Evolutionary conservation across 2,329 filamentous ascomycete species (phyloP).

Genomic region (Epichloe uncinata): DNA sequence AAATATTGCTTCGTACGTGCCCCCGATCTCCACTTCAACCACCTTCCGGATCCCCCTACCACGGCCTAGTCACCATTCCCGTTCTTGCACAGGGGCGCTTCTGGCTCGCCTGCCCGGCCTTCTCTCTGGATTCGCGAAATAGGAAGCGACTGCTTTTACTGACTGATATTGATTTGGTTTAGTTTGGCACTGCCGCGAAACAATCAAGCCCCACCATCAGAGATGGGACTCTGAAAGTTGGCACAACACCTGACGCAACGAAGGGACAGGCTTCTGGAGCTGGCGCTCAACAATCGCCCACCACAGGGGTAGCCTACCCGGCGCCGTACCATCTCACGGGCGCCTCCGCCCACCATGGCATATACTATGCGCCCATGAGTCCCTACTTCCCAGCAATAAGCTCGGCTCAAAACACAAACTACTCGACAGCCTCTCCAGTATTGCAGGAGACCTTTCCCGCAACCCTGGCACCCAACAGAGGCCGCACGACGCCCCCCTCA

Average conservation of each 20-base stretch:
- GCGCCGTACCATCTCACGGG: slow-evolving; percentile 16
- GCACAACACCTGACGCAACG: slow-evolving; percentile 21
- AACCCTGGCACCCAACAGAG: not conserved
- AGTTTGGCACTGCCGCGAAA: slow-evolving; percentile 45
- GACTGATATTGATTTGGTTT: slow-evolving; percentile 18
- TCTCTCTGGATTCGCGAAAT: not conserved
- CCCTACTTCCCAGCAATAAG: slow-evolving; percentile 9
- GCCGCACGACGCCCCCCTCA: slow-evolving; percentile 29
- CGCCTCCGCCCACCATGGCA: slow-evolving; percentile 30
- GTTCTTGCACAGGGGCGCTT: not conserved
- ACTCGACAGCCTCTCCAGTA: slow-evolving; percentile 5
- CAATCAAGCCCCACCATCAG: slow-evolving; percentile 37
- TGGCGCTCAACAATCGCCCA: not conserved
- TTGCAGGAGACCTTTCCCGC: slow-evolving; percentile 3
- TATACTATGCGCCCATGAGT: slow-evolving; percentile 14
- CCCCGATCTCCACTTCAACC: slow-evolving; percentile 22
- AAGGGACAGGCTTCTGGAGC: not conserved
- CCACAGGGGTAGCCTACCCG: not conserved
- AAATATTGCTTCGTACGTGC: slow-evolving; percentile 99
- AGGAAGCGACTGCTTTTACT: slow-evolving; percentile 18
- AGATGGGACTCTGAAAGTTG: slow-evolving; percentile 31
- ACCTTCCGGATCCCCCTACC: slow-evolving; percentile 10
- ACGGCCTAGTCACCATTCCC: slow-evolving; percentile 4
- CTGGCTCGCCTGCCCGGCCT: not conserved
- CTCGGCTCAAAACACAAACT: slow-evolving; percentile 7